Conservation (phyloP, 2,329 filamentous ascomycete genomes). For the Periconia macrospinosa region DNA sequence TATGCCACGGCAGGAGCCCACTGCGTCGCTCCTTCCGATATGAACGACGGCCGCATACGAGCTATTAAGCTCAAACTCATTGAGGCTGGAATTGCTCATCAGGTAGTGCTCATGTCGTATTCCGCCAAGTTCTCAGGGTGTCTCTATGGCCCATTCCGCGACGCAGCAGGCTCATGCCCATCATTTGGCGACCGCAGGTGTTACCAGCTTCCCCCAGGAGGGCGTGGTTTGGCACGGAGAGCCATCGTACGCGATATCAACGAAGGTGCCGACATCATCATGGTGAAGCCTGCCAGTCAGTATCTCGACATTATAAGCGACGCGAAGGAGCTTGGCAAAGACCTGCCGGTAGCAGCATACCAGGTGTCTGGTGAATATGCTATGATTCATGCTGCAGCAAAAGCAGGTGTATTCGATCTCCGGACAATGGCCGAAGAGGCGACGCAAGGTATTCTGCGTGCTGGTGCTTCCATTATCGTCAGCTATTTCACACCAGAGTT, state of each 20-base stretch:
- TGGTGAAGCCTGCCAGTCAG: slow-evolving; percentile 96
- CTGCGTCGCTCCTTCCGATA: slow-evolving; percentile 95
- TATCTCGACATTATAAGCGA: slow-evolving; percentile 98
- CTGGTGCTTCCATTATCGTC: slow-evolving; percentile 89
- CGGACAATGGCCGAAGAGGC: slow-evolving; percentile 94
- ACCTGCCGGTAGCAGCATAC: slow-evolving; percentile 92
- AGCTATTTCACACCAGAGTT: slow-evolving; percentile 91
- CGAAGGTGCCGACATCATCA: slow-evolving; percentile 96
- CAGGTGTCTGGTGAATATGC: slow-evolving; percentile 97
- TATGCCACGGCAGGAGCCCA: slow-evolving; percentile 96
- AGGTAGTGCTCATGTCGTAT: slow-evolving; percentile 94
- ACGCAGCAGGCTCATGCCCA: slow-evolving; percentile 87
- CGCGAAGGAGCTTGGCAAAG: slow-evolving; percentile 88
- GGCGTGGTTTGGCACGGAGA: slow-evolving; percentile 84
- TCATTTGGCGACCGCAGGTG: slow-evolving; percentile 94
- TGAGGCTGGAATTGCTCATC: slow-evolving; percentile 89
- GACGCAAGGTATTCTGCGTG: slow-evolving; percentile 88
- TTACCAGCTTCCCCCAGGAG: slow-evolving; percentile 94
- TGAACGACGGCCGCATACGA: slow-evolving; percentile 97
- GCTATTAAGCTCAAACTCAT: slow-evolving; percentile 98
- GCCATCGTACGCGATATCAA: slow-evolving; percentile 88
- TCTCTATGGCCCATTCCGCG: slow-evolving; percentile 94
- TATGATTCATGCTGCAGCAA: slow-evolving; percentile 95
- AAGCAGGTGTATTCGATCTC: slow-evolving; percentile 94
- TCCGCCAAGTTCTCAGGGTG: slow-evolving; percentile 97